Conservation (phyloP, 441 rosid genomes). For the Corymbia calophylla region DNA sequence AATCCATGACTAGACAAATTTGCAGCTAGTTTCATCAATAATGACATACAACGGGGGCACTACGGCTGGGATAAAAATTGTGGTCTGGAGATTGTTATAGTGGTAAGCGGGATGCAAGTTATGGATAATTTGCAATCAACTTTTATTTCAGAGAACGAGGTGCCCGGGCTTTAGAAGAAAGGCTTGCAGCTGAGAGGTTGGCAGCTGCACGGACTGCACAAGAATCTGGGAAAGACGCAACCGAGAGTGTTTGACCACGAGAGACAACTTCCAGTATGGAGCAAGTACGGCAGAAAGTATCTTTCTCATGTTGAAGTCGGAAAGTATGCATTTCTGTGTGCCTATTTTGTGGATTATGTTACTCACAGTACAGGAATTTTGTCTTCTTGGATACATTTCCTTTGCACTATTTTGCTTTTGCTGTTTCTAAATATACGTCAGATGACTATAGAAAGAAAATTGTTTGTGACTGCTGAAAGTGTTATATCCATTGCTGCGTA, state of each 20-base stretch:
- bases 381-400: not conserved
- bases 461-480: not conserved
- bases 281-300: not conserved
- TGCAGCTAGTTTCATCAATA: not conserved
- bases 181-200: slow-evolving; percentile 78
- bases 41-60: not conserved
- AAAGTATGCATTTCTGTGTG: not conserved
- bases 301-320: not conserved
- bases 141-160: slow-evolving; percentile 89
- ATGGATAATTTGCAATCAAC: not conserved
- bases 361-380: not conserved
- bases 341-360: not conserved
- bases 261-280: not conserved
- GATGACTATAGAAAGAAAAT: not conserved
- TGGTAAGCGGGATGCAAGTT: not conserved
- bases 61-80: not conserved
- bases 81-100: not conserved
- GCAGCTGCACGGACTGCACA: slow-evolving; percentile 42
- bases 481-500: not conserved
- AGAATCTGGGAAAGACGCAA: slow-evolving; percentile 45
- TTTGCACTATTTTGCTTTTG: not conserved
- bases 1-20: not conserved
- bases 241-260: slow-evolving; percentile 46
- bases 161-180: slow-evolving; percentile 92
- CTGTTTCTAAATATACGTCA: not conserved